Evolutionary conservation across 768 basidiomycete species (phyloP).

Genomic region (Boletus insuetus): DNA sequence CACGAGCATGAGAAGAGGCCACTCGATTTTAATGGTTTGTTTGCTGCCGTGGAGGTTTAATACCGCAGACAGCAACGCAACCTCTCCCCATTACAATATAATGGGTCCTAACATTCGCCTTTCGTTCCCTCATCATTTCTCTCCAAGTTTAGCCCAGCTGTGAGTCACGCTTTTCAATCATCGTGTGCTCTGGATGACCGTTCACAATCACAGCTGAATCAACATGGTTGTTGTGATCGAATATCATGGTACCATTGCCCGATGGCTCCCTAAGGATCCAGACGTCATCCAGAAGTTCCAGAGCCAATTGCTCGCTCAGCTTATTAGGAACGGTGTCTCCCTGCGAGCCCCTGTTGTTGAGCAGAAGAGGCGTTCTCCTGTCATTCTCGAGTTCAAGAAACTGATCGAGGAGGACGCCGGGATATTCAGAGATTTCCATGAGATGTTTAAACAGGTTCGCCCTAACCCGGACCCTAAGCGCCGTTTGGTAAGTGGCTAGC

Average conservation of each 20-base stretch:
- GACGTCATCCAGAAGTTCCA: constrained; percentile 5
- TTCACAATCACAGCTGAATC: background rate
- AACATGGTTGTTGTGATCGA: constrained; percentile 14
- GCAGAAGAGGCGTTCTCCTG: constrained; percentile 6
- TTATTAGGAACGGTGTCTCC: constrained; percentile 19
- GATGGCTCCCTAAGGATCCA: constrained; percentile 21
- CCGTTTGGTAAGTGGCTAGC: constrained; percentile 4
- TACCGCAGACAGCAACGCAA: background rate
- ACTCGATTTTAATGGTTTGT: background rate
- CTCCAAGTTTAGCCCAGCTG: background rate
- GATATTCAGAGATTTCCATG: constrained; percentile 20
- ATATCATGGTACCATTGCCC: constrained; percentile 21
- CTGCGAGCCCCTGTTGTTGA: constrained; percentile 6
- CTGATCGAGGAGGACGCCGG: constrained; percentile 17
- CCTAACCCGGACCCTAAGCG: background rate
- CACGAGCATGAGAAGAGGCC: background rate
- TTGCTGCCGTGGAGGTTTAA: background rate
- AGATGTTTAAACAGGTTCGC: constrained; percentile 21
- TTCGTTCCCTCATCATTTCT: background rate
- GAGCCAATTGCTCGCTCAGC: constrained; percentile 28
- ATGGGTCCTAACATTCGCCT: background rate
- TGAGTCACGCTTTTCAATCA: background rate
- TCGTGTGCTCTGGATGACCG: background rate
- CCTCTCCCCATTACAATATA: background rate
- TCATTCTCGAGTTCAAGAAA: constrained; percentile 22